Evolutionary conservation across 306 rosid species (phyloP).

Genomic region (apple (Malus domestica)): DNA sequence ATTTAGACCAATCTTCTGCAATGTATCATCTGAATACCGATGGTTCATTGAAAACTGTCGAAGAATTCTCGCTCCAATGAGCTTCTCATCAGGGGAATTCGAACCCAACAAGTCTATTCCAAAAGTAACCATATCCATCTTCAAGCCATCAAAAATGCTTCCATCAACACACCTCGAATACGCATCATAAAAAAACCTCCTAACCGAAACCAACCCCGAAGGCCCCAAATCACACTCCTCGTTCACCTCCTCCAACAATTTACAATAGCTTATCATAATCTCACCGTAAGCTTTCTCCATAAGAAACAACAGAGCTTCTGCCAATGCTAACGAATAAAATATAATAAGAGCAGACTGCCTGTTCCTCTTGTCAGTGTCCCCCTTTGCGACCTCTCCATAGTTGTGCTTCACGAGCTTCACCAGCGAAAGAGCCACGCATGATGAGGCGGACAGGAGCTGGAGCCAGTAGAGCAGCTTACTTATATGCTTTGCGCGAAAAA

Average conservation of each 20-base stretch:
- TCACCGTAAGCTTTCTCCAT: conserved; percentile 82
- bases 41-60: conserved; percentile 41
- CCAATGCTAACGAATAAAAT: conserved; percentile 73
- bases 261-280: conserved; percentile 58
- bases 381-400: conserved; percentile 70
- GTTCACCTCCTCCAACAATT: conserved; percentile 62
- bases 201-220: conserved; percentile 54
- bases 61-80: conserved; percentile 73
- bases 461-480: conserved; percentile 91
- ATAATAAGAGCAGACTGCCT: conserved; percentile 59
- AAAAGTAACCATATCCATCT: conserved; percentile 88
- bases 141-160: conserved; percentile 86
- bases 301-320: conserved; percentile 83
- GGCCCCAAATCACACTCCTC: conserved; percentile 65
- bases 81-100: conserved; percentile 81
- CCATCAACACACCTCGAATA: conserved; percentile 83
- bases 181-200: conserved; percentile 85
- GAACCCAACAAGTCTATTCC: conserved; percentile 78
- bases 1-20: conserved; percentile 78
- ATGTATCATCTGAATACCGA: conserved; percentile 63
- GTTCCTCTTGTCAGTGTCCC: conserved; percentile 74
- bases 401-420: conserved; percentile 56
- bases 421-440: conserved; percentile 67
- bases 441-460: conserved; percentile 78
- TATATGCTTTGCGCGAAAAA: conserved; percentile 57